Percentiles rank a stretch among this genome's conserved stretches.
These are phyloP conservation scores for Phymatotrichopsis omnivora DNA, from an alignment of 2,329 filamentous ascomycete species.

Conservation along the genomic window DNA sequence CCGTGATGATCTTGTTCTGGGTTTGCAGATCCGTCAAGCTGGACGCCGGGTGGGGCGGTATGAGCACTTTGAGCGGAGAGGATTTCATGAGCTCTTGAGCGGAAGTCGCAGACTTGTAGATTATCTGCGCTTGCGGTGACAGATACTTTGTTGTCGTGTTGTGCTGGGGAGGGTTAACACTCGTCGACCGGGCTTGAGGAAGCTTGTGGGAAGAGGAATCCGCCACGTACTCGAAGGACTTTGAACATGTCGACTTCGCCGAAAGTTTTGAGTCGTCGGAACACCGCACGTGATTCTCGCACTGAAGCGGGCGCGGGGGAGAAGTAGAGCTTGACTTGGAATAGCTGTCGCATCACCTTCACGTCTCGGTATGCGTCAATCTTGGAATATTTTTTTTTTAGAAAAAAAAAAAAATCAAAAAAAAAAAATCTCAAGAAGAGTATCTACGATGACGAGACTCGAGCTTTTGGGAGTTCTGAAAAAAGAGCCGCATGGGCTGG, in stretches of 20 bases:
- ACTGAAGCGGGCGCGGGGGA: constrained; percentile 19
- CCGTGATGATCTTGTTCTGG: no score
- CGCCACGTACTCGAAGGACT: constrained; percentile 23
- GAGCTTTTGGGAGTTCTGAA: no score
- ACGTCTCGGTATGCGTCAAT: no score
- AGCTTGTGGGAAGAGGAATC: neutral
- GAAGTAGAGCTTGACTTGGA: constrained; percentile 19
- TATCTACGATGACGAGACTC: no score
- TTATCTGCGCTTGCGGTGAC: constrained; percentile 16
- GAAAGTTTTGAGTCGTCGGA: constrained; percentile 14
- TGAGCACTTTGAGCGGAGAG: constrained; percentile 1
- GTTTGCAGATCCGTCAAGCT: no score
- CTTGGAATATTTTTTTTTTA: no score
- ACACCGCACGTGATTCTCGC: constrained; percentile 18
- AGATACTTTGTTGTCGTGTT: constrained; percentile 14
- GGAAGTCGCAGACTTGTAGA: constrained; percentile 5
- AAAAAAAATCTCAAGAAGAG: no score
- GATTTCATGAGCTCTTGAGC: constrained; percentile 9
- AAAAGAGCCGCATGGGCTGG: no score
- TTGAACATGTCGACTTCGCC: constrained; percentile 26
- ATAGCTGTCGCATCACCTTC: no score
- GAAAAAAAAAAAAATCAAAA: no score
- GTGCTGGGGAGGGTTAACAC: neutral
- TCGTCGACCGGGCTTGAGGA: neutral
- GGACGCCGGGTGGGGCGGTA: no score